These are phyloP conservation scores for Pseudocercospora eumusae DNA, from an alignment of 2,329 filamentous ascomycete species.

Conservation along the genomic window DNA sequence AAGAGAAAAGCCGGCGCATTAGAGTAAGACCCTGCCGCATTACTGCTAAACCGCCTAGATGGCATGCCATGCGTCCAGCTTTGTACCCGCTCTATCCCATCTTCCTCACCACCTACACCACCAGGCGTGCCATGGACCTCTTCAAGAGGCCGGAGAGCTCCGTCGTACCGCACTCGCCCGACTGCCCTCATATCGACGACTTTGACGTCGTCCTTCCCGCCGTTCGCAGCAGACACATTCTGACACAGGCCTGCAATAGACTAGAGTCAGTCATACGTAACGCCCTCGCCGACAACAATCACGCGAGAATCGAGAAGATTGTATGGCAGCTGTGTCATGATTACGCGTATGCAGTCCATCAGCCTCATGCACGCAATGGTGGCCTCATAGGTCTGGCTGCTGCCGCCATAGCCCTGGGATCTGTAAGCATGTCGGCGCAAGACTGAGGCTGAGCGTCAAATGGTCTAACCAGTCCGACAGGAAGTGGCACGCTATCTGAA, in stretches of 20 bases:
- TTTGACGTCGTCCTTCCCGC: conserved; percentile 23
- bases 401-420: conserved; percentile 89
- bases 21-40: conserved; percentile 64
- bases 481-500: conserved; percentile 89
- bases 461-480: conserved; percentile 50
- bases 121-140: conserved; percentile 10
- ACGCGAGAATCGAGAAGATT: conserved; percentile 78
- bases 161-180: conserved; percentile 7
- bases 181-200: conserved; percentile 24
- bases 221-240: conserved; percentile 17
- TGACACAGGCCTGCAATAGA: conserved; percentile 50
- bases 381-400: conserved; percentile 93
- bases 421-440: conserved; percentile 61
- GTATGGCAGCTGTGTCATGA: conserved; percentile 97
- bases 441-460: not conserved
- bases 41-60: not conserved
- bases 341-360: conserved; percentile 95
- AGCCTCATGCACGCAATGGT: conserved; percentile 93
- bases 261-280: conserved; percentile 90
- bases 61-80: not conserved
- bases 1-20: conserved; percentile 95
- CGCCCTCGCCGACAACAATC: conserved; percentile 72
- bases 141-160: conserved; percentile 7
- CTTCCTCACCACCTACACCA: conserved; percentile 16
- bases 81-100: conserved; percentile 15